Percentiles rank a stretch among this genome's conserved stretches.
Evolutionary conservation across 2,329 filamentous ascomycete genomes (phyloP).

Genomic region (Microthyrium microscopicum): DNA sequence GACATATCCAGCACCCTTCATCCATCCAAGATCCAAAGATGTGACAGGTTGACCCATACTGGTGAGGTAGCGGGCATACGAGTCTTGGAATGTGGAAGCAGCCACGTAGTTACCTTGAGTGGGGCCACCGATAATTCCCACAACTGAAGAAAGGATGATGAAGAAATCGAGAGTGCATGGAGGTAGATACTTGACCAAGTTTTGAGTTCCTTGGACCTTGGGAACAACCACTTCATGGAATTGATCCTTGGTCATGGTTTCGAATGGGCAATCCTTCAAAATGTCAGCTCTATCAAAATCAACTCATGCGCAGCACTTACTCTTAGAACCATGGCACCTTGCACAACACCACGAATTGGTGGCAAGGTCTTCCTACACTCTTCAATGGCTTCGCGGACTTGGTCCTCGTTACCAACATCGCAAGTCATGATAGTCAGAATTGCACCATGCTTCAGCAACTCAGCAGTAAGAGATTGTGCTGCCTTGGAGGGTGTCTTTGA

Average conservation of each 20-base stretch:
- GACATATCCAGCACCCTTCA: slow-evolving; percentile 2
- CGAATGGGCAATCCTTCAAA: slow-evolving; percentile 5
- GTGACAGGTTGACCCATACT: slow-evolving; percentile 9
- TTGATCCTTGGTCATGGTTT: slow-evolving; percentile 8
- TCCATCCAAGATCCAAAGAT: slow-evolving; percentile 4
- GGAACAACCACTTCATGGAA: slow-evolving; percentile 9
- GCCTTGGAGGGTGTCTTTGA: no score
- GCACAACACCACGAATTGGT: slow-evolving; percentile 27
- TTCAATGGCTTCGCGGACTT: not conserved
- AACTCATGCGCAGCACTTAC: no score
- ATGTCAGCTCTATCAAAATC: no score
- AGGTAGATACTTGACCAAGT: slow-evolving; percentile 11
- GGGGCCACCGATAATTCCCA: slow-evolving; percentile 9
- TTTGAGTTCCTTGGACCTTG: slow-evolving; percentile 16
- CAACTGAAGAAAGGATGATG: slow-evolving; percentile 12
- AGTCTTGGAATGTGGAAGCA: slow-evolving; percentile 17
- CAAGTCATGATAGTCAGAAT: slow-evolving; percentile 4
- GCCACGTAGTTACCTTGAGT: slow-evolving; percentile 15
- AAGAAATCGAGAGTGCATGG: slow-evolving; percentile 15
- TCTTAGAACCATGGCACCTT: slow-evolving; percentile 29
- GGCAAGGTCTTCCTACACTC: not conserved
- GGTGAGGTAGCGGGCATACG: slow-evolving; percentile 13
- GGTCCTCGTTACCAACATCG: slow-evolving; percentile 5
- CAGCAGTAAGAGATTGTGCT: no score
- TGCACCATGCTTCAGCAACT: no score